Base-by-base conservation (phyloP, 139 green algal genomes). In the Pseudopediastrum boryanum region DNA sequence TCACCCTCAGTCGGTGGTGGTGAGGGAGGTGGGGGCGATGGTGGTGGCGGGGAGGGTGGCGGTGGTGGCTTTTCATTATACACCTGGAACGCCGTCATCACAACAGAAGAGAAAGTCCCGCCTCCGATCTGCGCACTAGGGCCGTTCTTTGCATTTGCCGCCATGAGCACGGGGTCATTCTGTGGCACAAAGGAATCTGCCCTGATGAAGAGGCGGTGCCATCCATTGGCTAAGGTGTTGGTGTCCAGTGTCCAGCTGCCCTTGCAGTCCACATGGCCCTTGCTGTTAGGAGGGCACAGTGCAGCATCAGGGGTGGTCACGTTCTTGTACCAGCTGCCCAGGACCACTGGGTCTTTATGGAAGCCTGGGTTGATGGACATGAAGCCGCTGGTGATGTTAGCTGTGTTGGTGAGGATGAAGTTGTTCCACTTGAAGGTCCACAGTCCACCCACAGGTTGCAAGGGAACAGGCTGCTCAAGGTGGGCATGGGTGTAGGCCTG, bases 191-290 rank as follows among this genome's bases (percentile, higher is more conserved):
- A 65, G 10, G 56, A 31, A n/a, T 65, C 56, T 10, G 56, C 35
- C 8, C 56, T 23, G 56, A 65, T 65, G 56, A 65, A 65, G 56
- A 65, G 56, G 8, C 35, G 31, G 56, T 65, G 56, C 56, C 56
- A 65, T 8, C 8, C 16, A n/a, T 23, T 65, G 10, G 9, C 56
- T 10, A n/a, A 39, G 10, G 56, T 65, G 56, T 65, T 31, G 25
- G 35, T 38, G 56, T 8, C 35, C 56, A 65, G 56, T 23, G 25
- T 8, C 25, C 21, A 31, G n/a, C n/a, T n/a, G n/a, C n/a, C n/a
- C 25, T 27, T 10, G 56, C 21, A 65, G 19, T 31, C 56, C 31
- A 65, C 56, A 19, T 65, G 56, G 56, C 19, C 21, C 25, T 38
- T 27, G 19, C 8, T n/a, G 46, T 56, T 56, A 16, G 46, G 13